Evolutionary conservation across 495 filamentous ascomycete genomes (phyloP).

Genomic region (Neurospora sp.): DNA sequence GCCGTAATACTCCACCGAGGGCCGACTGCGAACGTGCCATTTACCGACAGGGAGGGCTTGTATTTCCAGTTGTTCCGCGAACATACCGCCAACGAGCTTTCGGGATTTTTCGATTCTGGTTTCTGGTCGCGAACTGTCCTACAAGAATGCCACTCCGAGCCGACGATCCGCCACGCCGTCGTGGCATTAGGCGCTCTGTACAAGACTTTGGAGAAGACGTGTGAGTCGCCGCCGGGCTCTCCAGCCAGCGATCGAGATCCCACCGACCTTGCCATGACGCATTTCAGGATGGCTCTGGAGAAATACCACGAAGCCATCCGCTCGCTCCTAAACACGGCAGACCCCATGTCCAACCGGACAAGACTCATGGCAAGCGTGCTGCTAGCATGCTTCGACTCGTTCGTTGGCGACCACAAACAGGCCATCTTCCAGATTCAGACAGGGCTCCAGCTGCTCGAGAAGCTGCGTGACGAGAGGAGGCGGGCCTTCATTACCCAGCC

Average conservation of each 20-base stretch:
- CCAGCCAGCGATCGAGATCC: conserved; percentile 21
- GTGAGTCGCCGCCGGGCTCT: conserved; percentile 37
- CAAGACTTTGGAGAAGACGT: conserved; percentile 45
- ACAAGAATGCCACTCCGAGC: conserved; percentile 50
- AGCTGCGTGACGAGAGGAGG: conserved; percentile 30
- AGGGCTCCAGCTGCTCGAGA: conserved; percentile 35
- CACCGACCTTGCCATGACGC: conserved; percentile 24
- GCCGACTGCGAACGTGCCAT: conserved; percentile 26
- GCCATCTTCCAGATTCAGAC: conserved; percentile 37
- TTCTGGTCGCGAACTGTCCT: conserved; percentile 52
- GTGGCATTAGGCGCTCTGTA: conserved; percentile 56
- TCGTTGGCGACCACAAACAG: conserved; percentile 40
- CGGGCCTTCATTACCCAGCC: conserved; percentile 27
- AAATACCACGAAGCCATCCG: conserved; percentile 35
- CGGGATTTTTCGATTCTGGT: conserved; percentile 51
- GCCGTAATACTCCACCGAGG: conserved; percentile 14
- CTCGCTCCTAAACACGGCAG: conserved; percentile 23
- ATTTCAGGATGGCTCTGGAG: conserved; percentile 36
- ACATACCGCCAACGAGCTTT: conserved; percentile 47
- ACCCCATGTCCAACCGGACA: conserved; percentile 28
- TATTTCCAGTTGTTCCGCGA: conserved; percentile 52
- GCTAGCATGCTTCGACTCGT: conserved; percentile 41
- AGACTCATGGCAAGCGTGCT: conserved; percentile 40
- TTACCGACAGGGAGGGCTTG: conserved; percentile 36
- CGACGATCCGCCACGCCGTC: conserved; percentile 54